phyloP scores from a whole-genome alignment of 1,284 basidiomycete genomes.

The Papiliotrema flavescens region DNA sequence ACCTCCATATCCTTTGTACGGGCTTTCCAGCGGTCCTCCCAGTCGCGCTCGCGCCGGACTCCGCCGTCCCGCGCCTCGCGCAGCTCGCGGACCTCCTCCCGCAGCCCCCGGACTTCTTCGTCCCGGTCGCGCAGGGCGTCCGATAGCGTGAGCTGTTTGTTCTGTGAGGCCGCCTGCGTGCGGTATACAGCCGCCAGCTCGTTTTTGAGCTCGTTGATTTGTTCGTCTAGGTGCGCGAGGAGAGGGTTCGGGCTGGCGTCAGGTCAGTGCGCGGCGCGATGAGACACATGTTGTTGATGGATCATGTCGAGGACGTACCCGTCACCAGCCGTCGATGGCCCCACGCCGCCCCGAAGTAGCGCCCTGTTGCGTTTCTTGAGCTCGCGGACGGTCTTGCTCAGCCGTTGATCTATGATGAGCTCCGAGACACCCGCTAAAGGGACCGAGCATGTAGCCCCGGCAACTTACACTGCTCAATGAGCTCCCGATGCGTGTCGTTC shows the following conservation, averaged over 20 bases:
- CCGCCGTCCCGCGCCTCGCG: slow-evolving; percentile 64
- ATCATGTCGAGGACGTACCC: slow-evolving; percentile 56
- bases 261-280: slow-evolving; percentile 2
- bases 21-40: slow-evolving; percentile 78
- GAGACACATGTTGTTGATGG: slow-evolving; percentile 9
- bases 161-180: slow-evolving; percentile 76
- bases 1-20: slow-evolving; percentile 87
- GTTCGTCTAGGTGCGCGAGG: slow-evolving; percentile 83
- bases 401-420: slow-evolving; percentile 64
- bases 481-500: slow-evolving; percentile 65
- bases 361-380: slow-evolving; percentile 85
- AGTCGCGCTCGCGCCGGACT: slow-evolving; percentile 54
- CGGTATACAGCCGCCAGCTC: slow-evolving; percentile 93
- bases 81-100: slow-evolving; percentile 77
- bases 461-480: slow-evolving; percentile 81
- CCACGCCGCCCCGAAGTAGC: slow-evolving; percentile 55
- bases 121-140: slow-evolving; percentile 91
- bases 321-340: slow-evolving; percentile 54
- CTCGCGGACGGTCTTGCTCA: slow-evolving; percentile 82
- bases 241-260: slow-evolving; percentile 64
- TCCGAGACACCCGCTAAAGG: slow-evolving; percentile 2
- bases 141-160: slow-evolving; percentile 90
- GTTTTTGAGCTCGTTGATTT: slow-evolving; percentile 82
- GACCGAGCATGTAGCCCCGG: slow-evolving; percentile 13
- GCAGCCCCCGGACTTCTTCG: slow-evolving; percentile 72